Percentiles rank a stretch among this genome's conserved stretches.
These are phyloP conservation scores for Planoprotostelium fungivorum DNA, from an alignment of 78 protist species.

Conservation along the genomic window DNA sequence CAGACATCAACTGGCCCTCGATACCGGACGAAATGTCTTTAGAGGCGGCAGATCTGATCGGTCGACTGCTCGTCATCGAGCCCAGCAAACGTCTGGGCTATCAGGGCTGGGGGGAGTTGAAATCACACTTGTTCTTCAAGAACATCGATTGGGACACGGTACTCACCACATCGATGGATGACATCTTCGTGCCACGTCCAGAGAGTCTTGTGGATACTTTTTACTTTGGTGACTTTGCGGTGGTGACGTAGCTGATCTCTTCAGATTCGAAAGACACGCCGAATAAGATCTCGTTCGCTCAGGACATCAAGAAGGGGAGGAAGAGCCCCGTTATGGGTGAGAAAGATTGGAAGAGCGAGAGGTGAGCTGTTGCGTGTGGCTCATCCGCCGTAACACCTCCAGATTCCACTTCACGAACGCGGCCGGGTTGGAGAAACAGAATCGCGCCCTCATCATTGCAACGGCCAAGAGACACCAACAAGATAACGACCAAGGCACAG, in stretches of 20 bases:
- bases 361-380: background rate
- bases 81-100: conserved; percentile 50
- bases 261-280: background rate
- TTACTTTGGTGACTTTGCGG: background rate
- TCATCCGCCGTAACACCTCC: too few relatives aligned
- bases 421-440: background rate
- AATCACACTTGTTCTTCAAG: conserved; percentile 54
- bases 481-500: background rate
- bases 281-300: background rate
- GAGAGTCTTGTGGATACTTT: conserved; percentile 44
- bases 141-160: conserved; percentile 61
- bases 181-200: conserved; percentile 62
- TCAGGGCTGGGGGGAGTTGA: conserved; percentile 53
- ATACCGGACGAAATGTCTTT: conserved; percentile 24
- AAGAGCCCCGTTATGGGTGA: background rate
- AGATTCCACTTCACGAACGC: background rate
- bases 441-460: background rate
- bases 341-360: background rate
- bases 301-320: background rate
- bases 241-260: background rate
- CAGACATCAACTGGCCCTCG: background rate
- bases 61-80: conserved; percentile 29
- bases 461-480: background rate
- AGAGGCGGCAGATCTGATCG: conserved; percentile 58
- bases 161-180: conserved; percentile 19